Base-by-base conservation (phyloP, 1,139 yeast genomes). In the Petasospora rhodanensis region DNA sequence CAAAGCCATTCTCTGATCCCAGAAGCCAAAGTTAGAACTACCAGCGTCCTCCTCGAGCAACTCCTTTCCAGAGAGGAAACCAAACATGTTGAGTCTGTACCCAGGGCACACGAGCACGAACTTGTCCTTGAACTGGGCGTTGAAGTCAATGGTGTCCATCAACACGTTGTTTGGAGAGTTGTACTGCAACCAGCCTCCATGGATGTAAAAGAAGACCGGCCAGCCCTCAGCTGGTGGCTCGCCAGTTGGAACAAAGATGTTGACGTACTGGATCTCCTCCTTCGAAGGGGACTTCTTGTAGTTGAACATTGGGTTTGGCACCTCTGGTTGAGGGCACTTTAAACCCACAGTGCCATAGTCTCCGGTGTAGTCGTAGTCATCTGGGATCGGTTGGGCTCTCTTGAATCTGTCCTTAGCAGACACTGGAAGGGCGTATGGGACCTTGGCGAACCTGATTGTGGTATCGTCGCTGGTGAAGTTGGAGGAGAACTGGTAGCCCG, bases 101-200 rank as follows among this genome's bases (percentile, higher is more conserved):
- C 66, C 68, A 6, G 62, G 58, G 14, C 55, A 41, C 9, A 66
- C 69, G 6, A 66, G 48, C 27, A 66, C 59, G 31, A 51, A 62
- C 35, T 59, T 55, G 14, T 51, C 44, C 3, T 22, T 20, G 20
- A 39, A 39, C 24, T 31, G 32, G n/a, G 27, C 30, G 13, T 35
- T 35, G 42, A 35, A 18, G 53, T 51, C 32, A 14, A 19, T 15
- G 19, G 35, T 18, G 28, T 30, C 31, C 31, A 29, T 12, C 25
- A 24, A 28, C 16, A 32, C n/a, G 31, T 31, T 11, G 29, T 31
- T 31, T 19, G 69, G 65, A 13, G 52, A 50, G 15, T 64, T 64
- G 26, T 57, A 58, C 42, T 63, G 70, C 19, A 64, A 47, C 56
- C 61, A 62, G 5, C 68, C 69, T 18, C 69, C 70, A 43, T 64